These are phyloP conservation scores for Lodderomyces theae DNA, from an alignment of 1,139 yeast species.

Conservation along the genomic window DNA sequence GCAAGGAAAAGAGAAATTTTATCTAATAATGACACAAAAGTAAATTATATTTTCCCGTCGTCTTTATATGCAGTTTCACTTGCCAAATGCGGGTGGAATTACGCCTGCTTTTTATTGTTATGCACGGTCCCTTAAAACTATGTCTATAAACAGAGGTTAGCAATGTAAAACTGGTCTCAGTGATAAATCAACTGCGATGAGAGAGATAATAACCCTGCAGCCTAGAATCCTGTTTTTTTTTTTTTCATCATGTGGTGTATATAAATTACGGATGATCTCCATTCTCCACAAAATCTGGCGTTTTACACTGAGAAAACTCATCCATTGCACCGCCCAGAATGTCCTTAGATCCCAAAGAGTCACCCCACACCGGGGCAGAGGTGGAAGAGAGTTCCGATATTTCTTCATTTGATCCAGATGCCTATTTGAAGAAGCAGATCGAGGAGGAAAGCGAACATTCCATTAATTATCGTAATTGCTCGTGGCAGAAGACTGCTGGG, in stretches of 20 bases:
- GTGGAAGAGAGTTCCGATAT: slow-evolving; percentile 6
- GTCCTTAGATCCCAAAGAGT: not conserved
- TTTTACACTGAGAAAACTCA: too few species aligned
- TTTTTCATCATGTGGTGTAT: too few species aligned
- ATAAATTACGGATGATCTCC: too few species aligned
- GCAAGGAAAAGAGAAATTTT: not conserved
- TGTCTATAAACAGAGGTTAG: too few species aligned
- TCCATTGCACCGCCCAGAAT: not conserved
- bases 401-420: slow-evolving; percentile 12
- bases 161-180: too few species aligned
- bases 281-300: not conserved
- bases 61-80: slow-evolving; percentile 1
- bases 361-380: slow-evolving; percentile 1
- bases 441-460: slow-evolving; percentile 11
- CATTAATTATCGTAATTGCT: slow-evolving; percentile 52
- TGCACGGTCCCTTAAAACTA: slow-evolving; percentile 2
- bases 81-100: not conserved
- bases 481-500: slow-evolving; percentile 60
- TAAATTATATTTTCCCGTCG: not conserved
- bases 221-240: too few species aligned
- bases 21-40: not conserved
- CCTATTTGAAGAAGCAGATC: slow-evolving; percentile 12
- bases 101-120: not conserved
- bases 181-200: not conserved
- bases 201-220: too few species aligned